Base-by-base conservation (phyloP, 2,329 filamentous ascomycete species). In the Trichoderma arundinaceum region DNA sequence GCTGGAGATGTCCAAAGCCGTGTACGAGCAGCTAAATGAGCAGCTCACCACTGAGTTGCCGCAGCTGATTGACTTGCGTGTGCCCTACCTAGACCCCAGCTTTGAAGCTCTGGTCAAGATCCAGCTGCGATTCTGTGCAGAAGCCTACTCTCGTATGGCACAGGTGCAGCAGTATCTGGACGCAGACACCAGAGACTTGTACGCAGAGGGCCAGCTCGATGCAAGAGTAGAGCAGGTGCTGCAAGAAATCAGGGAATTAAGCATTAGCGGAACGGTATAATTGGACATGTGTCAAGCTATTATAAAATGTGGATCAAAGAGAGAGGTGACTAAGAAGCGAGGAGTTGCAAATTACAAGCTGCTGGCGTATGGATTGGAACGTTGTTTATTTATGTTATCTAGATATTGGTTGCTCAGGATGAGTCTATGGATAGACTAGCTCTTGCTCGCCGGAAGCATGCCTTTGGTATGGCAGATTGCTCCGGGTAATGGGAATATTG, bases 21-120 rank as follows among this genome's bases (percentile, higher is more conserved):
- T 92, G 9, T 99, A 99, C 82, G 95, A 99, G 77, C 92, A 96
- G 79, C 84, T 99, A 72, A 99, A 99, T 80, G 94, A 98, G 74
- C 96, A 98, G 78, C 86, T 99, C 60, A 96, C 92, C 73, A 90
- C 88, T 63, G 95, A 99, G 81, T 81, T 99, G 63, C 95, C 95
- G 1, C 94, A 98, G 79, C 86, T 99, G 61, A 98, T 99, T 77
- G 95, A 99, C 75, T 85, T 99, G 68, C 91, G 95, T 64, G 95
- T 99, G 13, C 96, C 96, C 0, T 99, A 99, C 76, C 87, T 99
- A 65, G 95, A 99, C 74, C 96, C 96, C 0, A 94, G 90, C 68
- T 99, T 99, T 75, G 95, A 99, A 80, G 95, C 96, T 0, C 88
- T 99, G 60, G 95, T 99, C 77, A 99, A 99, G 84, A 99, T 99